Evolutionary conservation across 2,329 filamentous ascomycete species (phyloP), one percentile per base, ranked within the genome.

Genomic region (Ceratocystis smalleyi): DNA sequence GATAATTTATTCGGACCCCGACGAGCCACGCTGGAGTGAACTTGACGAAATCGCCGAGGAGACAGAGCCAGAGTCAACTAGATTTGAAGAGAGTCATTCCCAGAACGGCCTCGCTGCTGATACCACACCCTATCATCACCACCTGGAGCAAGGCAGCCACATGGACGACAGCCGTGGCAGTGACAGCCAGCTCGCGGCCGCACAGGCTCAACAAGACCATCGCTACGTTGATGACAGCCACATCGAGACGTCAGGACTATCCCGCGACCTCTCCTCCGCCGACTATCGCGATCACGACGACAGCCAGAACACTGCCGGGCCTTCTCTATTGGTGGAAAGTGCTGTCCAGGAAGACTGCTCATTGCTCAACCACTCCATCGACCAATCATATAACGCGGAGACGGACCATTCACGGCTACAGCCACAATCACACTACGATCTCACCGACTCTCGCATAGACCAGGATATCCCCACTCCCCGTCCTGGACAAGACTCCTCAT

Each of bases 401-500:
- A 51, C 47, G 17, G 47, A 51, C 30, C 19, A 30, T 10, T 57
- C 54, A 57, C 54, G 61, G 45, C 61, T 47, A 7, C 61, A 47
- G 22, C 32, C 54, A 35, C 54, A 63, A 40, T 66, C 55, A n/a
- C 61, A 47, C 47, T 66, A 63, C 45, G 65, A 66, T 10, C 35
- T 55, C 45, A 66, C 65, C n/a, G 65, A 61, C 15, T 59, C 43
- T 4, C 35, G 43, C 17, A 17, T 63, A 6, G 19, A 59, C 7
- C 22, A 63, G 22, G 24, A 64, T 47, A 15, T 35, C 22, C 35
- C 63, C 4, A 64, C 65, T 12, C 61, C 65, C 12, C 61, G 57
- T 32, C 61, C 43, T 8, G 47, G 57, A 4, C 62, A 66, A 7
- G 59, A 64, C 35, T 62, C 62, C 59, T 77, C 74, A 70, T 79